Conservation (phyloP, 2,329 filamentous ascomycete genomes). For the Colletotrichum truncatum region DNA sequence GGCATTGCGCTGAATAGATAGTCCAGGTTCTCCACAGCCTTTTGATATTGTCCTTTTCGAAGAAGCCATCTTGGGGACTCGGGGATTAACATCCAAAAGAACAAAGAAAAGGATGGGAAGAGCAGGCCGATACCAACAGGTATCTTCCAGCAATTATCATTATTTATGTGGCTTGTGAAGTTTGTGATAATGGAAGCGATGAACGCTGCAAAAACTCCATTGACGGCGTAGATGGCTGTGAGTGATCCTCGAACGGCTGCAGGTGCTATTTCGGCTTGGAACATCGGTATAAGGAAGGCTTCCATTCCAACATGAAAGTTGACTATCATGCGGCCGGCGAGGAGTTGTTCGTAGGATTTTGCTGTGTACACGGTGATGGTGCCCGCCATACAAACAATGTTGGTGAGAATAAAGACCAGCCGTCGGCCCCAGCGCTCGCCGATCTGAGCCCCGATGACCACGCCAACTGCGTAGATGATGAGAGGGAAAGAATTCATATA, state of each 20-base stretch:
- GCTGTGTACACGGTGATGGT: slow-evolving; percentile 27
- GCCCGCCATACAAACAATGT: slow-evolving; percentile 29
- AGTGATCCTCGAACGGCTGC: slow-evolving; percentile 31
- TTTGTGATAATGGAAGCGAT: slow-evolving; percentile 34
- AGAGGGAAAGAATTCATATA: slow-evolving; percentile 35
- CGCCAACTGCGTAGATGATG: slow-evolving; percentile 31
- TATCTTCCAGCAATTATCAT: slow-evolving; percentile 33
- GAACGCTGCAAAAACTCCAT: slow-evolving; percentile 33
- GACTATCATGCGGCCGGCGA: slow-evolving; percentile 32
- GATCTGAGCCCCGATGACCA: slow-evolving; percentile 28
- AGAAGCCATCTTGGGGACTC: slow-evolving; percentile 41
- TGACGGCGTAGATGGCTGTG: slow-evolving; percentile 31
- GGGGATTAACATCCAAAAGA: slow-evolving; percentile 32
- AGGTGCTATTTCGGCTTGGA: slow-evolving; percentile 34
- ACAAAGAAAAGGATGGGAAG: slow-evolving; percentile 28
- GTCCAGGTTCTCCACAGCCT: slow-evolving; percentile 26
- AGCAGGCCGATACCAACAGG: slow-evolving; percentile 31
- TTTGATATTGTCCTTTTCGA: slow-evolving; percentile 27
- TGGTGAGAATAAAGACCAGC: slow-evolving; percentile 31
- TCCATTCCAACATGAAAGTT: slow-evolving; percentile 34
- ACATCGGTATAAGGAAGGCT: slow-evolving; percentile 33
- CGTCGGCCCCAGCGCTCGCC: slow-evolving; percentile 32
- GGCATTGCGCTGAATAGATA: slow-evolving; percentile 30
- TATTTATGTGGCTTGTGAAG: slow-evolving; percentile 30
- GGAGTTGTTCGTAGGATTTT: slow-evolving; percentile 20